phyloP scores from a whole-genome alignment of 345 rosid genomes.

The Raphanus raphanistrum region DNA sequence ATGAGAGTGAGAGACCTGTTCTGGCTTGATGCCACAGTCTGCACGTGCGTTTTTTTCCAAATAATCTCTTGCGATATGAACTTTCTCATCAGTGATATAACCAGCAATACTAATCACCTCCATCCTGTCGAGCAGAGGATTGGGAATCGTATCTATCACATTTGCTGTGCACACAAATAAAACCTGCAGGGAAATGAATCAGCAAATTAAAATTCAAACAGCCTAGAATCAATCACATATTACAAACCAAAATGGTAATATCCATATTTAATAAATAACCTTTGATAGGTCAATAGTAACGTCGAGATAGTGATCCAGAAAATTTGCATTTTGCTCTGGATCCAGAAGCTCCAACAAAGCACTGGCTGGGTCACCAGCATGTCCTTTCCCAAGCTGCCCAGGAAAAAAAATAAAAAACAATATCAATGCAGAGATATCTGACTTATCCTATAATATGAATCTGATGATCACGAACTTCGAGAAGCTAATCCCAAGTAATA shows the following conservation, averaged over 20 bases:
- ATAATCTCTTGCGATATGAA: constrained; percentile 97
- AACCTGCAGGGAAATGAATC: constrained; percentile 54
- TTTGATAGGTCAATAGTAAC: constrained; percentile 93
- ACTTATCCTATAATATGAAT: neutral
- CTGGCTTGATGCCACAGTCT: constrained; percentile 91
- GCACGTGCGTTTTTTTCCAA: constrained; percentile 83
- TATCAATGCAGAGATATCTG: neutral
- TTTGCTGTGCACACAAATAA: constrained; percentile 99
- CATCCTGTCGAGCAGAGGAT: constrained; percentile 97
- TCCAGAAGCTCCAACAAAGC: constrained; percentile 98
- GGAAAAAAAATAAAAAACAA: constrained; percentile 4
- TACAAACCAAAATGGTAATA: constrained; percentile 16
- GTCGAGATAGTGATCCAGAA: constrained; percentile 97
- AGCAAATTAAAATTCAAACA: neutral
- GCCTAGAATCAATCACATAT: neutral
- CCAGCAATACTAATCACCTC: constrained; percentile 98
- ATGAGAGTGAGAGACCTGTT: constrained; percentile 58
- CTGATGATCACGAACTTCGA: constrained; percentile 3
- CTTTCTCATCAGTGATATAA: constrained; percentile 96
- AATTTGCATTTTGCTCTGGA: constrained; percentile 99
- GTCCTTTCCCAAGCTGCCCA: constrained; percentile 92
- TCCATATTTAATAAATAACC: constrained; percentile 47
- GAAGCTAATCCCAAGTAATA: constrained; percentile 15
- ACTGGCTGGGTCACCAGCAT: constrained; percentile 98
- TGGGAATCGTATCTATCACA: constrained; percentile 93